These are phyloP conservation scores for Thinopyrum elongatum DNA, from an alignment of 176 grass and related monocot species.

Conservation along the genomic window DNA sequence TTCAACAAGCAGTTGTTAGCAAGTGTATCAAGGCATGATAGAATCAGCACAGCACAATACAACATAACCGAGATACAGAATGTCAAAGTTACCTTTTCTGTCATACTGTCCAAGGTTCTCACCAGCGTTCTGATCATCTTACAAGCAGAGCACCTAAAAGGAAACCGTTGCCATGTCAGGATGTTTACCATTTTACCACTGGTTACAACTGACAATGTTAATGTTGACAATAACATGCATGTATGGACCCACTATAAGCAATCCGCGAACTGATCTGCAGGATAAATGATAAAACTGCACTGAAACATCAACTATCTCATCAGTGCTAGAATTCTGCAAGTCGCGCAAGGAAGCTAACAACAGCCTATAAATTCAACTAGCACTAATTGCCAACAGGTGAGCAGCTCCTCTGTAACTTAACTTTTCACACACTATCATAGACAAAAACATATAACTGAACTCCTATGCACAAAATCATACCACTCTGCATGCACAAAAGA, in stretches of 20 bases:
- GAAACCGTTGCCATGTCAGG: constrained; percentile 22
- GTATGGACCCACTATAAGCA: neutral
- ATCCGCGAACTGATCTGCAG: neutral
- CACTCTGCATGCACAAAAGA: constrained; percentile 7
- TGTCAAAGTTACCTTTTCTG: constrained; percentile 59
- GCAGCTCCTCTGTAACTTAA: neutral
- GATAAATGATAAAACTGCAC: neutral
- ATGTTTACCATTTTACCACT: constrained; percentile 8
- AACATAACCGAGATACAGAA: constrained; percentile 10
- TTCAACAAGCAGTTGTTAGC: constrained; percentile 41
- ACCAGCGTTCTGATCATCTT: constrained; percentile 96
- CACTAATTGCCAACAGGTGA: neutral
- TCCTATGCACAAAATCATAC: neutral
- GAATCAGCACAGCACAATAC: constrained; percentile 17
- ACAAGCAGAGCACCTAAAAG: constrained; percentile 77
- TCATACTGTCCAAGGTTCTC: constrained; percentile 93
- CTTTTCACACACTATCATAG: neutral
- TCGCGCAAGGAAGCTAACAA: constrained; percentile 4
- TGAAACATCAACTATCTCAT: neutral
- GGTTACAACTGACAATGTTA: neutral
- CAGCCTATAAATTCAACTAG: neutral
- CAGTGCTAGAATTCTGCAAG: neutral
- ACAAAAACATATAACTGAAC: constrained; percentile 14
- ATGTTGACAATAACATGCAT: neutral
- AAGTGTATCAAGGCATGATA: constrained; percentile 1